Conservation (phyloP, 2,329 filamentous ascomycete species). For the Dothiorella sarmentorum region DNA sequence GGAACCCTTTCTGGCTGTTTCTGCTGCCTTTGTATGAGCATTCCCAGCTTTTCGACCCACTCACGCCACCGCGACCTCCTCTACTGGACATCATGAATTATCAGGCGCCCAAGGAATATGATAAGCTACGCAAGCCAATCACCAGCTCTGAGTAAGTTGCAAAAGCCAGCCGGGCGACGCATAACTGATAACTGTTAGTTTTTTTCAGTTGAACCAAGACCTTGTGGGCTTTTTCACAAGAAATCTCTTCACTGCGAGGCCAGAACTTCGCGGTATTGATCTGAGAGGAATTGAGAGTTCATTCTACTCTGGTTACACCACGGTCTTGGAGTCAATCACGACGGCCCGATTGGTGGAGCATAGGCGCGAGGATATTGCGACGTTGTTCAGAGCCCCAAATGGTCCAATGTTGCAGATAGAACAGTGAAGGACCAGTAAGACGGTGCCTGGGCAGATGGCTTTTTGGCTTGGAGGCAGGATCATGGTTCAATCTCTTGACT, state of each 20-base stretch:
- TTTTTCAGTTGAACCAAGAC: background rate
- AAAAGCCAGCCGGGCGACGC: no score
- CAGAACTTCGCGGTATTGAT: background rate
- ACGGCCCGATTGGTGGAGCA: background rate
- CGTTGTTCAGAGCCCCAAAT: background rate
- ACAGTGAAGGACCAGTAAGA: no score
- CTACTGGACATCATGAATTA: background rate
- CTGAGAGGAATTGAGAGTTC: background rate
- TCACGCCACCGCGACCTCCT: background rate
- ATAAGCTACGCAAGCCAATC: background rate
- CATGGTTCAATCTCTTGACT: no score
- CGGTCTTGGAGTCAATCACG: background rate
- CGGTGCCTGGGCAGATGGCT: no score
- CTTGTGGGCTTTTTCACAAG: background rate
- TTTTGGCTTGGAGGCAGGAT: no score
- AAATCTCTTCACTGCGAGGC: background rate
- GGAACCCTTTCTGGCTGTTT: background rate
- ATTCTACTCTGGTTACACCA: background rate
- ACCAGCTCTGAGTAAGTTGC: background rate
- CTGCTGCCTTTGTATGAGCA: background rate
- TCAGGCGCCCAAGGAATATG: background rate
- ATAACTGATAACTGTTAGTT: background rate
- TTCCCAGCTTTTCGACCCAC: background rate
- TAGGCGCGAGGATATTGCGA: no score
- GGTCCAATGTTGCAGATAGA: no score